phyloP scores from a whole-genome alignment of 371 early-diverging fungal species.

The Fennellomyces sp. region DNA sequence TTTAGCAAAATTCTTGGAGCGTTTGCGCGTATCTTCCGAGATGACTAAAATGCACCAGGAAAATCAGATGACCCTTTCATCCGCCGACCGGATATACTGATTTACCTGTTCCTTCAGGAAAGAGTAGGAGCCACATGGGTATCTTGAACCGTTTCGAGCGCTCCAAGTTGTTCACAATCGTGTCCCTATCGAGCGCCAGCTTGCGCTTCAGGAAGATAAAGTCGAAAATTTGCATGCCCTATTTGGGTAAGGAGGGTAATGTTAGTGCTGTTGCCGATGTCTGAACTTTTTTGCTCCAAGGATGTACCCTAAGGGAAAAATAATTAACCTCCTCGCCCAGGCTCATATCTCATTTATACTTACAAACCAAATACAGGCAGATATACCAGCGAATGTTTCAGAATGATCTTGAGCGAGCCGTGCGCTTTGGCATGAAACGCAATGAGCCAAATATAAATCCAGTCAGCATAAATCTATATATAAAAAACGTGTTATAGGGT shows the following conservation, averaged over 20 bases:
- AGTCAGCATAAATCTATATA: slow-evolving; percentile 77
- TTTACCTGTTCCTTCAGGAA: slow-evolving; percentile 85
- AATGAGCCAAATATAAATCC: slow-evolving; percentile 84
- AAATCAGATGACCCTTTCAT: neutral
- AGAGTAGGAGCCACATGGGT: slow-evolving; percentile 85
- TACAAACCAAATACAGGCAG: slow-evolving; percentile 84
- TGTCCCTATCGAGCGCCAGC: slow-evolving; percentile 69
- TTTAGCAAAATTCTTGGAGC: slow-evolving; percentile 47
- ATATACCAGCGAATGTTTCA: slow-evolving; percentile 72
- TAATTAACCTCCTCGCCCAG: neutral
- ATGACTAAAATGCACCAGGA: slow-evolving; percentile 27
- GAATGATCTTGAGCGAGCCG: slow-evolving; percentile 79
- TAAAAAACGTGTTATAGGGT: neutral
- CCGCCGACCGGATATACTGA: neutral
- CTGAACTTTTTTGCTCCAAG: no score
- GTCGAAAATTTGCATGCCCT: slow-evolving; percentile 86
- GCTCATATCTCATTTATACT: slow-evolving; percentile 21
- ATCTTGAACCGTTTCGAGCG: slow-evolving; percentile 33
- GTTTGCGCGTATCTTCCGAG: slow-evolving; percentile 47
- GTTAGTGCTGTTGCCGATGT: neutral
- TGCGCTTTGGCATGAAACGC: slow-evolving; percentile 67
- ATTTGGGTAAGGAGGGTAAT: slow-evolving; percentile 7
- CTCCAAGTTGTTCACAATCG: slow-evolving; percentile 44
- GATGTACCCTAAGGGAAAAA: slow-evolving; percentile 9
- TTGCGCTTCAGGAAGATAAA: slow-evolving; percentile 85